Conservation (phyloP, 768 basidiomycete species). For the Gymnopilus junonius region DNA sequence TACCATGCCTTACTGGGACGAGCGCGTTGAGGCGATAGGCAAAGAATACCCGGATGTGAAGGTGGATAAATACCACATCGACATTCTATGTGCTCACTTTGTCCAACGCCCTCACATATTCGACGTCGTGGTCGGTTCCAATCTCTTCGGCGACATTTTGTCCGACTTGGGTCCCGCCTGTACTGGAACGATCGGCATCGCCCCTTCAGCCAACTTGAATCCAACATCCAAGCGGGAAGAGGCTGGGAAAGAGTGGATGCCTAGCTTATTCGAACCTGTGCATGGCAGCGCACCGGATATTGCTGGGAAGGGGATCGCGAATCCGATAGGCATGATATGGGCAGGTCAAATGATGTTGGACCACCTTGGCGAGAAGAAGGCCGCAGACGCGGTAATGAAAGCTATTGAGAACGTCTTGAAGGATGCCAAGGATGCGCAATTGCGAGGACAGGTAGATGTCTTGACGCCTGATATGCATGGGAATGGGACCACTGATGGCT, state of each 20-base stretch:
- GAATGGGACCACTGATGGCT: conserved; percentile 38
- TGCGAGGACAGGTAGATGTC: conserved; percentile 28
- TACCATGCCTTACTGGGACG: conserved; percentile 55
- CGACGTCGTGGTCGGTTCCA: conserved; percentile 60
- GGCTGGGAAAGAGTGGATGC: conserved; percentile 43
- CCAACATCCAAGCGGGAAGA: conserved; percentile 32
- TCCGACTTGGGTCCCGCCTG: conserved; percentile 60
- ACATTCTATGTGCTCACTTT: conserved; percentile 51
- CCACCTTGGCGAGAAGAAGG: conserved; percentile 43
- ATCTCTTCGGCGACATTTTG: conserved; percentile 59
- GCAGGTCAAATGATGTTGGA: conserved; percentile 60
- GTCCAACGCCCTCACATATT: conserved; percentile 55
- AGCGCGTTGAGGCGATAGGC: conserved; percentile 48
- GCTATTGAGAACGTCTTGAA: conserved; percentile 44
- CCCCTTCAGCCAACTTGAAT: conserved; percentile 57
- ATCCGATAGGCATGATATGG: conserved; percentile 62
- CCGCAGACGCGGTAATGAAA: conserved; percentile 41
- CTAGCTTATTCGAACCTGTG: conserved; percentile 58
- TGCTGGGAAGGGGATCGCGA: conserved; percentile 55
- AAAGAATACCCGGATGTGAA: conserved; percentile 56
- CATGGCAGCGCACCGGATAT: conserved; percentile 65
- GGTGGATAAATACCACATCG: conserved; percentile 53
- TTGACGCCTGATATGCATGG: conserved; percentile 44
- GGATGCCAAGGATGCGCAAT: conserved; percentile 29
- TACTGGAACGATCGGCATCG: conserved; percentile 60